Evolutionary conservation across 164 flowering plant species (phyloP).

Genomic region (Nymphaea colorata): DNA sequence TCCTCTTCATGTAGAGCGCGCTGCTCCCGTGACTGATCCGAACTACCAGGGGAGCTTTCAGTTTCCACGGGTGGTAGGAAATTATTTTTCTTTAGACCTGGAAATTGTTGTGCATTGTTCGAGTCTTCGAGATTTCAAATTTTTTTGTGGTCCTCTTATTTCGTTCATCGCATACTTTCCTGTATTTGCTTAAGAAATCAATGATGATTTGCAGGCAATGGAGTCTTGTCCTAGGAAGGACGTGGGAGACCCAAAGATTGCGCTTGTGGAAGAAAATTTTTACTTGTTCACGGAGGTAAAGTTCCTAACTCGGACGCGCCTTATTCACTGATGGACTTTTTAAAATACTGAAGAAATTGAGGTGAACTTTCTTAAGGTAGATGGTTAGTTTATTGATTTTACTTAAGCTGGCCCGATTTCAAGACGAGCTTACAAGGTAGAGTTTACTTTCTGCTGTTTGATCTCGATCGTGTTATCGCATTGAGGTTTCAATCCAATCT

Average conservation of each 20-base stretch:
- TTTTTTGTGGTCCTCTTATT: not conserved
- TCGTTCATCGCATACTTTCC: too few species aligned
- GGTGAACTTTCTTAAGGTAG: not conserved
- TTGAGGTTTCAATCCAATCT: not conserved
- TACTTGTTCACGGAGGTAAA: slow-evolving; percentile 82
- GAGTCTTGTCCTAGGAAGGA: slow-evolving; percentile 65
- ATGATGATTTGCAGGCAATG: slow-evolving; percentile 44
- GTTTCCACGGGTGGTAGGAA: slow-evolving; percentile 34
- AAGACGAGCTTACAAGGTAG: not conserved
- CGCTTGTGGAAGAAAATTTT: slow-evolving; percentile 66
- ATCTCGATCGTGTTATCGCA: not conserved
- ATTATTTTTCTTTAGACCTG: not conserved
- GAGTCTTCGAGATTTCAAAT: slow-evolving; percentile 1
- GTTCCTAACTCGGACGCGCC: not conserved
- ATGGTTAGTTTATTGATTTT: not conserved
- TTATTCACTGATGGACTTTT: not conserved
- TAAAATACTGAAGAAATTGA: not conserved
- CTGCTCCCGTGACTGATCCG: slow-evolving; percentile 49
- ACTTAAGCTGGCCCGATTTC: not conserved
- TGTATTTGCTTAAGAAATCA: not conserved
- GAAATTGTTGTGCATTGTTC: not conserved
- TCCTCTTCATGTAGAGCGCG: slow-evolving; percentile 46
- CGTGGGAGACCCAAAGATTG: slow-evolving; percentile 33
- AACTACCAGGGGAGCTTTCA: slow-evolving; percentile 49
- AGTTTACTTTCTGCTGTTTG: not conserved